Base-by-base conservation (phyloP, 768 basidiomycete genomes). In the Suillus plorans region DNA sequence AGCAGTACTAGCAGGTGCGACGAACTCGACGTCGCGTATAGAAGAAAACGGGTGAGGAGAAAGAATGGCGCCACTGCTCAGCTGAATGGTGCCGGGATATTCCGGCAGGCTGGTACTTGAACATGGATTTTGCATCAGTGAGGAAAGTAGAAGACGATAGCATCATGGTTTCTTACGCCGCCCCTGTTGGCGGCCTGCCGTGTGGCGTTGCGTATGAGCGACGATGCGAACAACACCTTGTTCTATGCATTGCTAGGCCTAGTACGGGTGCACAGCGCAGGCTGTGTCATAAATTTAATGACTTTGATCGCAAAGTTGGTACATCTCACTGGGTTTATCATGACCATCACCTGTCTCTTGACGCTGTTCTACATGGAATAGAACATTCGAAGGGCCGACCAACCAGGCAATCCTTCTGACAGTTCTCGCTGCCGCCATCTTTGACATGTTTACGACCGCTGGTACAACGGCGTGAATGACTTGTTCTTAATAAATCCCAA, bases 221-320 rank as follows among this genome's bases (percentile, higher is more conserved):
- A 31, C 6, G 31, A 31, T n/a, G 22, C 14, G 49, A 50, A 25
- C 25, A 50, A 50, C n/a, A 16, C 3, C 13, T 25, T 50, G 13
- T 50, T 25, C 2, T 52, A 28, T 9, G 50, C 28, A 52, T 28
- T 28, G 14, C 14, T 52, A 8, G 28, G 66, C 22, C 65, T 64
- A 14, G 50, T 64, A n/a, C n/a, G n/a, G 7, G 39, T 84, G 37
- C 79, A 80, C 45, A 76, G 80, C 63, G 82, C 84, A 5, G 84
- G 84, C 0, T 85, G 84, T 67, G 84, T 84, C 2, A 74, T 85
- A 45, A 85, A 85, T 65, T 84, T 84, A 66, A 85, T 12, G 69
- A 83, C 36, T 74, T 85, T 70, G 84, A 85, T 69, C 82, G 80
- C 22, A 81, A 80, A 59, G 84, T 86, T 65, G 83, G 85, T 83